Conservation (phyloP, 1,284 basidiomycete species). For the Phenoliferia sp. region DNA sequence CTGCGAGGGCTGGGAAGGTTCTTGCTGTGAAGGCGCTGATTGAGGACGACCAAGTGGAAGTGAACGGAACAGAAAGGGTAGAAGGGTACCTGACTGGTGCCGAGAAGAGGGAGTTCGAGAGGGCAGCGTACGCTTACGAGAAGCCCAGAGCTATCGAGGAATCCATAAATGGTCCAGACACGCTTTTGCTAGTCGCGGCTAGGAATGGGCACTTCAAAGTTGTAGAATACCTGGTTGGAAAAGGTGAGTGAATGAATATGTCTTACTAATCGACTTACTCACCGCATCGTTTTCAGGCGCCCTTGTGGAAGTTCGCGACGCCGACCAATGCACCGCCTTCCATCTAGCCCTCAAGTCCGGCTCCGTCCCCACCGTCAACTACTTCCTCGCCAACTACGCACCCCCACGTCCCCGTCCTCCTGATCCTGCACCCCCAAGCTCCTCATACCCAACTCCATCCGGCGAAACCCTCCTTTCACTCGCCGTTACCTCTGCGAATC, state of each 20-base stretch:
- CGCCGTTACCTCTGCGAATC: neutral
- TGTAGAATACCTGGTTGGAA: neutral
- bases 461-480: neutral
- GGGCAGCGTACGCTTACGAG: neutral
- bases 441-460: neutral
- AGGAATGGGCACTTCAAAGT: neutral
- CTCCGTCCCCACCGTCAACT: neutral
- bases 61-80: neutral
- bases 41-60: neutral
- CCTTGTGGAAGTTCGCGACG: neutral
- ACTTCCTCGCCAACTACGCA: neutral
- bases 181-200: neutral
- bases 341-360: neutral
- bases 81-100: neutral
- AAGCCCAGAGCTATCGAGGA: neutral
- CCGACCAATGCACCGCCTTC: neutral
- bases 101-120: neutral
- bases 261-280: neutral
- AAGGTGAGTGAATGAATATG: too few relatives aligned
- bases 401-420: neutral
- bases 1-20: neutral
- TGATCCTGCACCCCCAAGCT: neutral
- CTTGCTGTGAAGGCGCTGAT: neutral
- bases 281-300: neutral
- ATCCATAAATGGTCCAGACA: neutral